Percentiles rank a stretch among this genome's conserved stretches.
Conservation (phyloP, 345 rosid genomes). For the Heritiera littoralis region DNA sequence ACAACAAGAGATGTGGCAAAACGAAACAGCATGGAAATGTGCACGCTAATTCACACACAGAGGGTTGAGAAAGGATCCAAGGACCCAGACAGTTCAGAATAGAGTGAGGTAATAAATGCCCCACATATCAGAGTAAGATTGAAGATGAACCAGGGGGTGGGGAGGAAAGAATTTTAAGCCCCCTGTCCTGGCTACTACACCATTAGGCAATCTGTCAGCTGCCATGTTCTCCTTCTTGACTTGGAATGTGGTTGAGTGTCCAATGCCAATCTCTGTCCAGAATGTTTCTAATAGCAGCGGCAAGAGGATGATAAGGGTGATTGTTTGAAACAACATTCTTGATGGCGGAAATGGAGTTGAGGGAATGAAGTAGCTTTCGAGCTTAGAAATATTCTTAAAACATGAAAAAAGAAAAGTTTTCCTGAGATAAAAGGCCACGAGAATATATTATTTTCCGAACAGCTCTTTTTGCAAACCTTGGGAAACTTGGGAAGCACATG, state of each 20-base stretch:
- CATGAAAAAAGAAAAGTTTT: neutral
- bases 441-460: neutral
- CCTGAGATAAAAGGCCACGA: neutral
- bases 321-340: no score
- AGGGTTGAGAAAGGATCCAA: neutral
- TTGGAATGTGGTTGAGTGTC: neutral
- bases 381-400: neutral
- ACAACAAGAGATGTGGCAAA: neutral
- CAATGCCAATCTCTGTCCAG: neutral
- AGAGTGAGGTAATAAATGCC: neutral
- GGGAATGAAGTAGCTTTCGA: neutral
- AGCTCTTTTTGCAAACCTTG: neutral
- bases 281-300: no score
- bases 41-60: neutral
- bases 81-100: neutral
- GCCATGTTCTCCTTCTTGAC: neutral
- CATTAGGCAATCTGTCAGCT: neutral
- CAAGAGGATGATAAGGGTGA: neutral
- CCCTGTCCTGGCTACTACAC: neutral
- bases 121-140: neutral
- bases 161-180: neutral
- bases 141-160: neutral
- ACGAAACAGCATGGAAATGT: neutral
- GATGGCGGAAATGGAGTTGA: no score
- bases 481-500: neutral